Conservation (phyloP, 257 asterid genomes). For the Solanum clarkiae region DNA sequence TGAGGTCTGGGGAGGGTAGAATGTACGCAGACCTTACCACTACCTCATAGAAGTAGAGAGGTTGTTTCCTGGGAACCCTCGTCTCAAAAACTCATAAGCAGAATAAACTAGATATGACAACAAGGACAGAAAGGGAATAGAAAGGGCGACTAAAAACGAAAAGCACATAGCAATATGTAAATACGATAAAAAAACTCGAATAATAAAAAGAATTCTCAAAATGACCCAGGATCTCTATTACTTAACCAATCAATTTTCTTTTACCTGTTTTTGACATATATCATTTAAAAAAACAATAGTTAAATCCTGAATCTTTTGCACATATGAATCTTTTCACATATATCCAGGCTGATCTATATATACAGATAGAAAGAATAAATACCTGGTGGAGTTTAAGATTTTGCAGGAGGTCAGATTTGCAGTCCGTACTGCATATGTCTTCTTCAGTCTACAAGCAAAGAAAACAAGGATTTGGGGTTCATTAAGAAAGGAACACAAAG, state of each 20-base stretch:
- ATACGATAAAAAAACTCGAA: background rate
- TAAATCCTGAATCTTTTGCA: background rate
- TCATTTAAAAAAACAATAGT: background rate
- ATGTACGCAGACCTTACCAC: too few relatives aligned
- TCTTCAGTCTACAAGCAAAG: slow-evolving; percentile 49
- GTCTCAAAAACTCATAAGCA: too few relatives aligned
- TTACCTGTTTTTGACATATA: background rate
- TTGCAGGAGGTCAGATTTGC: slow-evolving; percentile 59
- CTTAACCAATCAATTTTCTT: background rate
- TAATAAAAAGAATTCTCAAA: background rate
- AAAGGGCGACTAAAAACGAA: too few relatives aligned
- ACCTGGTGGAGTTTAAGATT: slow-evolving; percentile 41
- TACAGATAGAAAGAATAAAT: background rate
- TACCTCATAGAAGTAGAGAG: too few relatives aligned
- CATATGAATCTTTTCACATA: background rate
- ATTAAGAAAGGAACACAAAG: background rate
- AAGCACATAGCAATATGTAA: too few relatives aligned
- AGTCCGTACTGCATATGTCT: slow-evolving; percentile 79
- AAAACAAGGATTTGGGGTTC: slow-evolving; percentile 1
- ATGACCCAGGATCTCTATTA: background rate
- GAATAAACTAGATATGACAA: too few relatives aligned
- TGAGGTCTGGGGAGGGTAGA: too few relatives aligned
- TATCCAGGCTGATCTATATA: background rate
- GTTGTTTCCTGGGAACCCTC: too few relatives aligned
- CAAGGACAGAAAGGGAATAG: too few relatives aligned